A percentile compares a stretch with the other conserved stretches of the same genome.
Conservation (phyloP, 202 grass and related monocot genomes). For the Dendrocalamus latiflorus region DNA sequence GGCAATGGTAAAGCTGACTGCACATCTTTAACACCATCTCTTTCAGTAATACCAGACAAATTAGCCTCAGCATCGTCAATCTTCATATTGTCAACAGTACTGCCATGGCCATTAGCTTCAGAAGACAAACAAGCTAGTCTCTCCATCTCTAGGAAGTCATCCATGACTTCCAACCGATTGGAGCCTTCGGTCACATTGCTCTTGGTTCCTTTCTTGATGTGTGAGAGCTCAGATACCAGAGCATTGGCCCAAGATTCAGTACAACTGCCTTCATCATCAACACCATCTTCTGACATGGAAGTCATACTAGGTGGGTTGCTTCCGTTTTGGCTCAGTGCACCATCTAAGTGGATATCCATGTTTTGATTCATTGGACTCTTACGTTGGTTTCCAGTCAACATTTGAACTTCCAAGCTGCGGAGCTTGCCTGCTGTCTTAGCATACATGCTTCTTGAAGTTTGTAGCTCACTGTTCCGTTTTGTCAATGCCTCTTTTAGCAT, state of each 20-base stretch:
- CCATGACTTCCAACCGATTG: conserved; percentile 83
- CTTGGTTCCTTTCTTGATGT: conserved; percentile 68
- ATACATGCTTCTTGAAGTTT: conserved; percentile 80
- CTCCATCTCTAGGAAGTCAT: conserved; percentile 99
- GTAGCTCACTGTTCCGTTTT: conserved; percentile 86
- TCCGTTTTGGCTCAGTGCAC: conserved; percentile 62
- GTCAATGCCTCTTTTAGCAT: conserved; percentile 91
- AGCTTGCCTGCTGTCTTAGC: conserved; percentile 84
- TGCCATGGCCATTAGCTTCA: conserved; percentile 48
- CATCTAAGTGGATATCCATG: conserved; percentile 67
- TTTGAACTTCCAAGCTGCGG: conserved; percentile 75
- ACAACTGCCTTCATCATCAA: conserved; percentile 81
- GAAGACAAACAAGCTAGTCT: conserved; percentile 69
- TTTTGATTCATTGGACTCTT: conserved; percentile 61
- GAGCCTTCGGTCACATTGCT: conserved; percentile 52
- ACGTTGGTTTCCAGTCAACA: conserved; percentile 57
- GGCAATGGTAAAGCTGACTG: conserved; percentile 30
- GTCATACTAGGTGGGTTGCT: conserved; percentile 83
- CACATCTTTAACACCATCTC: conserved; percentile 37
- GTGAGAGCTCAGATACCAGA: conserved; percentile 76
- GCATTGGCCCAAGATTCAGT: conserved; percentile 77
- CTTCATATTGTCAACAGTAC: conserved; percentile 55
- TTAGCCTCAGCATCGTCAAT: conserved; percentile 40
- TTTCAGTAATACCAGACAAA: conserved; percentile 40
- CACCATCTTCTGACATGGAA: conserved; percentile 97